Evolutionary conservation across 225 moss, liverwort and hornwort species (phyloP).

Genomic region (Lunularia cruciata): DNA sequence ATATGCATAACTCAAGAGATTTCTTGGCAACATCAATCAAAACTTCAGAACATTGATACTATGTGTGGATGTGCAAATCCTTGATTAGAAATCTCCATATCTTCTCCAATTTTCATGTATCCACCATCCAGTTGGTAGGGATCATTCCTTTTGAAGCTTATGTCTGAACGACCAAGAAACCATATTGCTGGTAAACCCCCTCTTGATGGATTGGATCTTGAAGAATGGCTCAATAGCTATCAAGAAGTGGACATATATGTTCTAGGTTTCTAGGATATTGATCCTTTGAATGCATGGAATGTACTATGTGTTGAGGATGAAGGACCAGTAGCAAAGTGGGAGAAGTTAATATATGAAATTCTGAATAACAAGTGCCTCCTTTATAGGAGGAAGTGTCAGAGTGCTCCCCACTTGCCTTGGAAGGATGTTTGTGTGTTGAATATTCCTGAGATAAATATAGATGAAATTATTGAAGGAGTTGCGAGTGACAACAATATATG

Average conservation of each 20-base stretch:
- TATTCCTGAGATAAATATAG: conserved; percentile 31
- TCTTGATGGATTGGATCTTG: conserved; percentile 65
- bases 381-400: conserved; percentile 50
- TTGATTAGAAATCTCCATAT: too few species aligned
- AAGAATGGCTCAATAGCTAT: conserved; percentile 72
- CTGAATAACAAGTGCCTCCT: conserved; percentile 50
- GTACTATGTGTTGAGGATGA: conserved; percentile 83
- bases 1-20: too few species aligned
- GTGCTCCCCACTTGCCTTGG: conserved; percentile 62
- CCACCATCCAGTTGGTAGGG: too few species aligned
- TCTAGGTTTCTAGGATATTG: conserved; percentile 95
- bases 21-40: too few species aligned
- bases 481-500: conserved; percentile 34
- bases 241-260: conserved; percentile 83
- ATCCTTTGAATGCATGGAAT: conserved; percentile 92
- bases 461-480: conserved; percentile 39
- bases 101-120: too few species aligned
- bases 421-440: conserved; percentile 23
- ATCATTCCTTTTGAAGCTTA: too few species aligned
- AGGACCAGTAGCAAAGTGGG: conserved; percentile 83
- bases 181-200: conserved; percentile 87
- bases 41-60: too few species aligned
- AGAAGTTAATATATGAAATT: conserved; percentile 71
- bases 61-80: too few species aligned
- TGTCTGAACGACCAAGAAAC: too few species aligned